Evolutionary conservation across 2,329 filamentous ascomycete genomes (phyloP).

Genomic region (Fusarium sarcochroum): DNA sequence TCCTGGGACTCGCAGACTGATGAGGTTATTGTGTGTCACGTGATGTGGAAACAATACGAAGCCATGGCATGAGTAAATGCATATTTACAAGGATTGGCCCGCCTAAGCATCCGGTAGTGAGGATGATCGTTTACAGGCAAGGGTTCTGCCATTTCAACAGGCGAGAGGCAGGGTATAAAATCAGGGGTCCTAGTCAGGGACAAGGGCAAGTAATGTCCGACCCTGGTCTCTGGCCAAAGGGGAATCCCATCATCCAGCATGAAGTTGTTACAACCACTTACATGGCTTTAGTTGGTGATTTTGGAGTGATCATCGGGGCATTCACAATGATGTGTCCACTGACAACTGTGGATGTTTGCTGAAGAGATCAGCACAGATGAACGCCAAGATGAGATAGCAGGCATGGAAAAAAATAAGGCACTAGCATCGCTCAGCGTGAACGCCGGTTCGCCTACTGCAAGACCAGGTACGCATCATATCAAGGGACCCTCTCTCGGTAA

Average conservation of each 20-base stretch:
- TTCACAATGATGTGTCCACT: conserved; percentile 1
- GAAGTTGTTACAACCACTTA: not conserved
- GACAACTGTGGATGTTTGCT: conserved; percentile 10
- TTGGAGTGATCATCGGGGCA: too few relatives aligned
- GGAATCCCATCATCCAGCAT: not conserved
- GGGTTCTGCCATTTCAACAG: conserved; percentile 20
- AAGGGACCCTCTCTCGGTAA: conserved; percentile 14
- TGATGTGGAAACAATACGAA: conserved; percentile 23
- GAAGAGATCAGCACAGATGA: conserved; percentile 2
- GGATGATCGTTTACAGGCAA: conserved; percentile 24
- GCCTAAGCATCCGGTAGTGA: conserved; percentile 33
- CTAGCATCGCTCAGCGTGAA: conserved; percentile 4
- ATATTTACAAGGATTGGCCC: conserved; percentile 22
- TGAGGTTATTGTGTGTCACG: conserved; percentile 26
- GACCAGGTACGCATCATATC: conserved; percentile 16
- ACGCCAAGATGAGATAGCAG: conserved; percentile 21
- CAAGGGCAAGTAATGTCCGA: conserved; percentile 25
- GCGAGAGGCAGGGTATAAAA: conserved; percentile 3
- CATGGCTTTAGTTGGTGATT: not conserved
- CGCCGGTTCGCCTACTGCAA: conserved; percentile 2
- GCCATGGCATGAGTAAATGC: conserved; percentile 4
- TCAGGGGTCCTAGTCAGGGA: conserved; percentile 17
- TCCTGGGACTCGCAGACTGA: not conserved
- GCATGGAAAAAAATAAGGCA: conserved; percentile 7
- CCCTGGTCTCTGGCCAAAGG: not conserved